Conservation (phyloP, 2,329 filamentous ascomycete species). For the Fusarium devonianum region DNA sequence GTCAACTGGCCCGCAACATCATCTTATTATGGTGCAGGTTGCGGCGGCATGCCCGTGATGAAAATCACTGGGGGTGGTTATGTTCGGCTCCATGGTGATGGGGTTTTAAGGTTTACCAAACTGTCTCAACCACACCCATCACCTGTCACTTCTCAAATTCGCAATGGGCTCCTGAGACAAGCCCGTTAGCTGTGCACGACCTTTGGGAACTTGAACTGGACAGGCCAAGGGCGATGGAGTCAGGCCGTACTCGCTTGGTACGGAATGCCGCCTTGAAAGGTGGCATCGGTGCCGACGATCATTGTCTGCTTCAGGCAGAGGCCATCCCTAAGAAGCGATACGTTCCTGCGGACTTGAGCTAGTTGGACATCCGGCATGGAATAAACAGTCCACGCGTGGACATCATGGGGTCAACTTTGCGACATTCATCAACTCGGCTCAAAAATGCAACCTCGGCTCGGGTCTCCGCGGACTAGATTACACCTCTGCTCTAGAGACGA, state of each 20-base stretch:
- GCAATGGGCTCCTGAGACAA: conserved; percentile 3
- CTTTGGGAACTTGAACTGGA: not conserved
- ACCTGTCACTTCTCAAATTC: conserved; percentile 25
- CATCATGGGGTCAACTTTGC: not conserved
- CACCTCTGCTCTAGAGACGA: no score
- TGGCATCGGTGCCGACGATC: not conserved
- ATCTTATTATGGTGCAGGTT: conserved; percentile 14
- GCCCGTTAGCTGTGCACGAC: conserved; percentile 9
- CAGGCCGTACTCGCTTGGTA: not conserved
- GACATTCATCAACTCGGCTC: not conserved
- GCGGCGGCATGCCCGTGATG: conserved; percentile 18
- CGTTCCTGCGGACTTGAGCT: not conserved
- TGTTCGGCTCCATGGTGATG: not conserved
- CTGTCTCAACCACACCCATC: conserved; percentile 1
- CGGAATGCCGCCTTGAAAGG: not conserved
- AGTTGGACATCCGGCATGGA: not conserved
- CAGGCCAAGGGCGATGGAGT: conserved; percentile 1
- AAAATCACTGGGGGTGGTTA: conserved; percentile 15
- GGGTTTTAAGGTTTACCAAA: conserved; percentile 3
- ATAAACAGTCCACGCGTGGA: not conserved
- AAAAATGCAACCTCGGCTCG: not conserved
- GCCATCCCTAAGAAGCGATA: no score
- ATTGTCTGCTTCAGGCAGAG: not conserved
- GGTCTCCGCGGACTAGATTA: no score
- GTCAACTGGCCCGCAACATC: no score